Base-by-base conservation (phyloP, 2,329 filamentous ascomycete species). In the Exophiala sp. region DNA sequence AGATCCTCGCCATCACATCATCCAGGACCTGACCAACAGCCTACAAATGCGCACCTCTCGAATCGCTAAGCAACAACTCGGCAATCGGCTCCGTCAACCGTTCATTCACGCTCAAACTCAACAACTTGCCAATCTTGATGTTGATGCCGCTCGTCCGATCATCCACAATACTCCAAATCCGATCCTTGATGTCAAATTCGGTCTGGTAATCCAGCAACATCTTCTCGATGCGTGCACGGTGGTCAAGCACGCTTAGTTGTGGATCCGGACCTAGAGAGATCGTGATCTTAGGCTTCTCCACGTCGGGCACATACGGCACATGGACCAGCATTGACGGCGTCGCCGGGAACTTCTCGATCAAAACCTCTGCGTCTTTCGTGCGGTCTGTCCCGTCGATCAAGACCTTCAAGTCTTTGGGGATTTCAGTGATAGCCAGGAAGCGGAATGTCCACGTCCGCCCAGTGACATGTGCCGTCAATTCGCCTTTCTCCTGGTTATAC, bases 261-360 rank as follows among this genome's bases (percentile, higher is more conserved):
- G 65, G 65, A 41, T 70, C 66, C 8, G 63, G 47, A 1, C 69
- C 72, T n/a, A 75, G 59, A 6, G 64, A 65, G 55, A 73, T 66
- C 10, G 64, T 68, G 65, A 74, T 71, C 53, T 67, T 66, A 46
- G 69, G 66, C 52, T 69, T 66, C 16, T 45, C 40, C 34, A 29
- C 66, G 24, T 47, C 41, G 3, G 21, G 14, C 11, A 46, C 41
- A 5, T 47, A 48, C 2, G 60, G 60, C 20, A 56, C 51, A 20
- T 58, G 41, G n/a, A 65, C 58, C 1, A 62, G 21, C 40, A 65
- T 33, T 18, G 59, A 61, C 2, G 64, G 60, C 3, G 52, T 36
- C 2, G 55, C 14, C 0, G 63, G 62, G 45, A 58, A 65, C 7
- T 11, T 21, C 14, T 60, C 41, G 11, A 63, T 35, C 3, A 1